These are phyloP conservation scores for Colletotrichum incanum DNA, from an alignment of 2,329 filamentous ascomycete species.

Conservation along the genomic window DNA sequence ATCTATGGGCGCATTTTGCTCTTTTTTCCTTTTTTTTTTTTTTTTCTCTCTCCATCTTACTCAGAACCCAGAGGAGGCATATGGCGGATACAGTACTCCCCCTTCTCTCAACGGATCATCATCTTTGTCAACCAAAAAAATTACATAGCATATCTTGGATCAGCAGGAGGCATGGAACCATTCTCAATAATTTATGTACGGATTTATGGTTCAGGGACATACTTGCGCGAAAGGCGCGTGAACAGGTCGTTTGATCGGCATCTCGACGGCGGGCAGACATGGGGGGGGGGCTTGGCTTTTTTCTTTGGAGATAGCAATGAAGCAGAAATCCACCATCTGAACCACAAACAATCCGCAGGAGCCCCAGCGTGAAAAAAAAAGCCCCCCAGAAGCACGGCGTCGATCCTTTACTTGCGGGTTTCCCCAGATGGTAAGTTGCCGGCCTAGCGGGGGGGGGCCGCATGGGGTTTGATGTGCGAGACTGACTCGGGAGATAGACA, in stretches of 20 bases:
- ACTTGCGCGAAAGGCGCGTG: not conserved
- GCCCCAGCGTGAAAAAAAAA: not conserved
- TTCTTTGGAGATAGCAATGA: constrained; percentile 1
- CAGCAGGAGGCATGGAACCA: not conserved
- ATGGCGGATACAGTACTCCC: constrained; percentile 43
- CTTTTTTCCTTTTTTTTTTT: too few species aligned
- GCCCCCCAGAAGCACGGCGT: constrained; percentile 10
- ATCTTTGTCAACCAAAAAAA: constrained; percentile 5
- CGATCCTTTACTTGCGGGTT: constrained; percentile 18
- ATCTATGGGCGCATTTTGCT: constrained; percentile 20
- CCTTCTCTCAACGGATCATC: constrained; percentile 30
- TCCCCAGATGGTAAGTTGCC: constrained; percentile 15
- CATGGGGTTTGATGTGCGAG: constrained; percentile 3
- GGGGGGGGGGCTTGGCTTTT: not conserved
- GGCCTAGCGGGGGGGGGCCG: constrained; percentile 13
- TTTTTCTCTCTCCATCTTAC: too few species aligned
- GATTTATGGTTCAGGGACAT: not conserved
- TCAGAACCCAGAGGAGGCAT: constrained; percentile 24
- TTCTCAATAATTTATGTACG: not conserved
- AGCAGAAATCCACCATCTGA: constrained; percentile 1
- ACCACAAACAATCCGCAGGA: not conserved
- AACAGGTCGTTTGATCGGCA: not conserved
- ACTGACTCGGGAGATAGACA: constrained; percentile 39
- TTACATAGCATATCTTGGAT: constrained; percentile 6
- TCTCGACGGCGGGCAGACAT: not conserved